Evolutionary conservation across 768 basidiomycete species (phyloP).

Genomic region (Lentinula boryana): DNA sequence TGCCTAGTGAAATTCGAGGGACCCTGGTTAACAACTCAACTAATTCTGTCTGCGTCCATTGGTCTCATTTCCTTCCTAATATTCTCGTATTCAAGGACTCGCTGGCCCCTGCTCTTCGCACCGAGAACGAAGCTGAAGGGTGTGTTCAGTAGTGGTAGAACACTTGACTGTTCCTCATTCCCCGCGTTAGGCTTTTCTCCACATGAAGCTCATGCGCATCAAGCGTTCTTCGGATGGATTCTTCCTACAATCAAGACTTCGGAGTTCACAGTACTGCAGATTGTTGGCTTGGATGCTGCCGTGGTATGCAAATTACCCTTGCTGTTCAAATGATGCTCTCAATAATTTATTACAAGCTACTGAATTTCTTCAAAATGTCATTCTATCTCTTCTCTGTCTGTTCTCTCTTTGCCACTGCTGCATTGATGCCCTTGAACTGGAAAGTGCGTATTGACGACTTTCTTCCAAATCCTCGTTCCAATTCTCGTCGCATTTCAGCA

Average conservation of each 20-base stretch:
- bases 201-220: slow-evolving; percentile 84
- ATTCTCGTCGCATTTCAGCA: slow-evolving; percentile 36
- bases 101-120: slow-evolving; percentile 88
- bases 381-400: slow-evolving; percentile 89
- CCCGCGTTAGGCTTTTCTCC: slow-evolving; percentile 74
- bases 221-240: slow-evolving; percentile 94
- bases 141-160: slow-evolving; percentile 22
- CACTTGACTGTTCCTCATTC: slow-evolving; percentile 4
- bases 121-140: slow-evolving; percentile 95
- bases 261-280: slow-evolving; percentile 91
- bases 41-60: slow-evolving; percentile 69
- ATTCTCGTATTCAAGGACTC: slow-evolving; percentile 83
- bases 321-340: background rate
- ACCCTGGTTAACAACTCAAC: slow-evolving; percentile 93
- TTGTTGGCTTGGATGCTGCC: slow-evolving; percentile 94
- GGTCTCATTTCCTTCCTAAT: slow-evolving; percentile 77
- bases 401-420: slow-evolving; percentile 70
- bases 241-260: slow-evolving; percentile 86
- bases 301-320: slow-evolving; percentile 55
- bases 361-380: slow-evolving; percentile 93
- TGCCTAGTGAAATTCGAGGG: slow-evolving; percentile 73
- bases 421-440: slow-evolving; percentile 96
- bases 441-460: slow-evolving; percentile 44
- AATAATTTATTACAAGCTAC: slow-evolving; percentile 43
- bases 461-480: background rate